Evolutionary conservation across 2,329 filamentous ascomycete species (phyloP).

Genomic region (Trichophyton equinum): DNA sequence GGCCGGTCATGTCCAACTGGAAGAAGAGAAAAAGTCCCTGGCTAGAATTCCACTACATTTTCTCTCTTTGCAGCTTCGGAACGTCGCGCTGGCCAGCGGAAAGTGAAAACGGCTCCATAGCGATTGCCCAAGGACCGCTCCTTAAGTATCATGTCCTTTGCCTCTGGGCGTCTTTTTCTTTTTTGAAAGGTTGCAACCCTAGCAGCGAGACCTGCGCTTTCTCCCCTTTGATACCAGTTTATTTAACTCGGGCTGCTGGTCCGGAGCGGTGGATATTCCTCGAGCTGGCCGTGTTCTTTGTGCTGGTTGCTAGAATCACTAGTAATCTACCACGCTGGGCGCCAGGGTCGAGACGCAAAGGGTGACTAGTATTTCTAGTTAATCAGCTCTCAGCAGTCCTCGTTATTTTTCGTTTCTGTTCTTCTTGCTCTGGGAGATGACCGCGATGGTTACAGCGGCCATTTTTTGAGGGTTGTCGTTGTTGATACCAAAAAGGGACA

Average conservation of each 20-base stretch:
- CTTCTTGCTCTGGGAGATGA: neutral
- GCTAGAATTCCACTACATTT: neutral
- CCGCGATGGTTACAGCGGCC: neutral
- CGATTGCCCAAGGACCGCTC: neutral
- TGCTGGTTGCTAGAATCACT: neutral
- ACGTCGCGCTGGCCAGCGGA: neutral
- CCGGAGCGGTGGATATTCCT: neutral
- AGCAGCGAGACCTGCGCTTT: neutral
- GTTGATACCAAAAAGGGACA: neutral
- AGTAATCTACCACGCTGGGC: neutral
- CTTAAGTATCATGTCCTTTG: neutral
- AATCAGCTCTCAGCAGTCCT: neutral
- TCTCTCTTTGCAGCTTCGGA: neutral
- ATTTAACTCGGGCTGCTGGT: neutral
- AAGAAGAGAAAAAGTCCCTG: neutral
- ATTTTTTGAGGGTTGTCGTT: neutral
- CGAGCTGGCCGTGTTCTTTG: neutral
- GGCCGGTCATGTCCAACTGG: neutral
- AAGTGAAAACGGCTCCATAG: conserved; percentile 1
- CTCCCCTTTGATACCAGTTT: neutral
- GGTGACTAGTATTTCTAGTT: neutral
- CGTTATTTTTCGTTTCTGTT: neutral
- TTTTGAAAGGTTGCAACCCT: neutral
- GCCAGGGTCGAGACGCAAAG: neutral
- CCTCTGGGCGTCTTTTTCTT: neutral